Evolutionary conservation across 768 basidiomycete genomes (phyloP), one percentile per base, ranked within the genome.

Genomic region (Leccinum subtestaceum): DNA sequence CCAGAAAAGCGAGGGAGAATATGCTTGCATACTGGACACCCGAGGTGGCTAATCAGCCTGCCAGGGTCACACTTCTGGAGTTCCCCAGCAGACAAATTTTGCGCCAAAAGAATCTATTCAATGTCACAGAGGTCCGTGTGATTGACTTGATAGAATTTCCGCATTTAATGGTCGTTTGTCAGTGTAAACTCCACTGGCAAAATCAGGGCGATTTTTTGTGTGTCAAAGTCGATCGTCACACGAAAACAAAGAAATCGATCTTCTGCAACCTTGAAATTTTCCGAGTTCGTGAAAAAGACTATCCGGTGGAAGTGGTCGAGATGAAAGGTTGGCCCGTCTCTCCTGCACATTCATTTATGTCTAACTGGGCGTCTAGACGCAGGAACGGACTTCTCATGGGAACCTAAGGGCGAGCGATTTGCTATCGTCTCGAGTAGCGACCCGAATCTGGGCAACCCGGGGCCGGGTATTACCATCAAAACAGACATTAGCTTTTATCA

Each of bases 181-280:
- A 98, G 95, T 98, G 96, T 74, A 97, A 97, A 77, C 83, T 99
- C 46, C 89, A 90, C 75, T 99, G 94, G 95, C 97, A 99, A 78
- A 96, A 95, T 68, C 91, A 95, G 71, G 97, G 96, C 36, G 95
- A 98, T 74, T 98, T 93, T 78, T 84, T 99, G 15, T 98, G 97
- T 69, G 96, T 98, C 74, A 98, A 97, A 77, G 97, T 99, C 56
- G 97, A 98, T 77, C 89, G 96, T 52, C 95, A 97, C 73, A 95
- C 95, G 25, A 98, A 98, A 78, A 96, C 96, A 5, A 97, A 96
- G 77, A 98, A 98, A 77, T 95, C 95, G 4, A 93, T 91, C 31
- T 98, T 94, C 79, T 96, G 95, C 75, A 99, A 98, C 74, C 81
- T 99, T 60, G 97, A 99, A 78, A 90, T 99, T 58, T 98, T 98